Conservation (phyloP, 441 rosid species). For the Codiaeum variegatum region DNA sequence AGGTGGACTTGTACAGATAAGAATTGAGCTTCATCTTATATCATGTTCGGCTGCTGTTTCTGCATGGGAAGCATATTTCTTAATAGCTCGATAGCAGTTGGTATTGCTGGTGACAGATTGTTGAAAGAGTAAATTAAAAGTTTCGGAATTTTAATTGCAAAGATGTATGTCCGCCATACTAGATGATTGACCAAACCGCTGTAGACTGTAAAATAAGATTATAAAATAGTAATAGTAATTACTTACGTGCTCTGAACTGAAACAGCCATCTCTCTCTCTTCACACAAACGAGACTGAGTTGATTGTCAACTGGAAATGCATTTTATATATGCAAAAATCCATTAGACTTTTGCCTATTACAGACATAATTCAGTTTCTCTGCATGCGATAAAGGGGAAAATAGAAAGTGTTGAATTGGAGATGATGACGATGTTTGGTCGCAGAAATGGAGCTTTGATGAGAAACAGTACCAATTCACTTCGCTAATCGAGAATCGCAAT, state of each 20-base stretch:
- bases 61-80: not conserved
- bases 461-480: constrained; percentile 19
- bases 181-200: too few relatives aligned
- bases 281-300: not conserved
- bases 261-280: not conserved
- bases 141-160: too few relatives aligned
- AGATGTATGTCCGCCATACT: too few relatives aligned
- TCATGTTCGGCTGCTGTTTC: not conserved
- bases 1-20: not conserved
- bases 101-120: too few relatives aligned
- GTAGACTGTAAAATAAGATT: too few relatives aligned
- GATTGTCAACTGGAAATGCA: not conserved
- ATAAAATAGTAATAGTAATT: too few relatives aligned
- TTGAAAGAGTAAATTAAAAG: too few relatives aligned
- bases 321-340: not conserved
- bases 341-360: not conserved
- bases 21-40: not conserved
- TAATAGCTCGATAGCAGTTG: too few relatives aligned
- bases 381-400: not conserved
- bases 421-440: constrained; percentile 27
- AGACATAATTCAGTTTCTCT: not conserved
- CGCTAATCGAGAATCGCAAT: constrained; percentile 31
- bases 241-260: too few relatives aligned
- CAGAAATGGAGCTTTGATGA: constrained; percentile 36
- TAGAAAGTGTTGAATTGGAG: not conserved